phyloP scores from a whole-genome alignment of 371 early-diverging fungal species.

The Circinella minor region DNA sequence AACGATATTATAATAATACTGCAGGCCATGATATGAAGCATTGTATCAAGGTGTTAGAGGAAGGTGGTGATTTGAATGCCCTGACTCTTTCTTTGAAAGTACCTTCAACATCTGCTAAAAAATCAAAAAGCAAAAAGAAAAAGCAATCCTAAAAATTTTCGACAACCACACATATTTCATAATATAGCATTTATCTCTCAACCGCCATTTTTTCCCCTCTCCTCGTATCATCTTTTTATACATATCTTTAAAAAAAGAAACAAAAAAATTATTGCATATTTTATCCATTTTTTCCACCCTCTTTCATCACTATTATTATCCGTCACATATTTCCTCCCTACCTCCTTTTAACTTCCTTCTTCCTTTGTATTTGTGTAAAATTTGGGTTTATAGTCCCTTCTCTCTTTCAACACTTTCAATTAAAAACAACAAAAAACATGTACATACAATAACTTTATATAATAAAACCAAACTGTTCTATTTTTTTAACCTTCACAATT shows the following conservation, averaged over 20 bases:
- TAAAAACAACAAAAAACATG: neutral
- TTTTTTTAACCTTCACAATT: no score
- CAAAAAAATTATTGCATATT: no score
- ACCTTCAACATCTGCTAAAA: neutral
- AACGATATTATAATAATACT: constrained; percentile 58
- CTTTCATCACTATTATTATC: no score
- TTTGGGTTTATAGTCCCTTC: neutral
- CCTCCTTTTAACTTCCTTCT: neutral
- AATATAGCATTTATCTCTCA: no score
- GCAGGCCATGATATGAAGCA: constrained; percentile 51
- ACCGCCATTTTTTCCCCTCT: no score
- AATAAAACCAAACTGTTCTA: neutral
- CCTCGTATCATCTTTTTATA: neutral
- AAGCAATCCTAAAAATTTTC: neutral
- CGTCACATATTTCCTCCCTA: neutral
- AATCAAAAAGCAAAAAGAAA: constrained; percentile 8
- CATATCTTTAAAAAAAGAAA: neutral
- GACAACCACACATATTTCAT: no score
- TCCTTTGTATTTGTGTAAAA: constrained; percentile 8
- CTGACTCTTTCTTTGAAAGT: neutral
- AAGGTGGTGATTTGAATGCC: neutral
- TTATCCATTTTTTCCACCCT: no score
- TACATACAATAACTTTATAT: neutral
- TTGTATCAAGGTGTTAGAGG: neutral
- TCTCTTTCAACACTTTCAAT: no score